Base-by-base conservation (phyloP, 2,329 filamentous ascomycete genomes). In the Achaetomium macrosporum region DNA sequence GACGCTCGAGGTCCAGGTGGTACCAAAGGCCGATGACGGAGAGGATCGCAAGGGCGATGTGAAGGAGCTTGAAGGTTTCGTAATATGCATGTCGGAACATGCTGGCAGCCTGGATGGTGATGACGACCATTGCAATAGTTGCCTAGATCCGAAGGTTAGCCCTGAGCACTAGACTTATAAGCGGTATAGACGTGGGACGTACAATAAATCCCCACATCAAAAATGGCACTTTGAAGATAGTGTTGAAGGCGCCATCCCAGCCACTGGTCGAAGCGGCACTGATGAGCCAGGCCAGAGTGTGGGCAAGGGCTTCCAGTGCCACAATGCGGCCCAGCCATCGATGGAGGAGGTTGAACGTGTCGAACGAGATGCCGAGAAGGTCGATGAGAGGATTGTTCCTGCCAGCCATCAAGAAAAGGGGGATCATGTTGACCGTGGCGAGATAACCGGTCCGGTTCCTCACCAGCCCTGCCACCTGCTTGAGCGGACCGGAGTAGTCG, bases 271-370 rank as follows among this genome's bases (percentile, higher is more conserved):
- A 46, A 10, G 71, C 72, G 17, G 66, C 69, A 11, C 71, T 68
- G 17, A 73, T 69, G 57, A 81, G 76, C 69, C 76, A 88, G 47
- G 84, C 78, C 37, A 82, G 64, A 1, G 80, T 82, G 69, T 91
- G 87, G 30, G 78, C 73, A 39, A 90, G 60, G 10, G 83, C 76
- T 66, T 92, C 85, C 13, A 88, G 70, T 16, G 86, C 77, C 25
- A 87, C 85, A 55, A 90, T 88, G 37, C 87, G 82, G 61, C 87
- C 87, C 57, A 90, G 79, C 87, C 87, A 91, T 57, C 88, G 81
- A 69, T 92, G 87, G 53, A 91, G 75, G 56, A 92, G 71, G 71
- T 91, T 92, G 76, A 88, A 90, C 1, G 85, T 89, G 68, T 92
- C 87, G 67, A 90, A 92, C 4, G 85, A 88, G 58, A 91, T 83